Evolutionary conservation across 805 yeast genomes (phyloP).

Genomic region (Wickerhamomyces kurtzmanii): DNA sequence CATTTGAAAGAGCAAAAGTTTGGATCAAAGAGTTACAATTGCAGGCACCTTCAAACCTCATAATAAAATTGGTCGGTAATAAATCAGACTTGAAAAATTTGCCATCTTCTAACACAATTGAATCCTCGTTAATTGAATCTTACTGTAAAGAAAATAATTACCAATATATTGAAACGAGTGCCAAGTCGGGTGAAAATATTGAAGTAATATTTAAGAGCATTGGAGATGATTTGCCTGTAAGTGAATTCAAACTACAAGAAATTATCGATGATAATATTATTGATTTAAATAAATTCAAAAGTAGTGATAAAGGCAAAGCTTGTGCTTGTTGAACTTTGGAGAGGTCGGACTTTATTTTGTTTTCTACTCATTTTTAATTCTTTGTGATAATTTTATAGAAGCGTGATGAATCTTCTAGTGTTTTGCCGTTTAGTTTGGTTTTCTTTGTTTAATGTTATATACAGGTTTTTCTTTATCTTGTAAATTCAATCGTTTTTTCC

Average conservation of each 20-base stretch:
- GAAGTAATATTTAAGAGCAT: constrained; percentile 27
- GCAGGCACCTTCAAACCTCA: constrained; percentile 66
- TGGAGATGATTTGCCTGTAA: constrained; percentile 38
- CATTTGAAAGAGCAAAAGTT: constrained; percentile 69
- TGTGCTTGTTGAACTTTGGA: too few species aligned
- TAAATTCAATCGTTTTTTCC: too few species aligned
- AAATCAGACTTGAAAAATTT: constrained; percentile 49
- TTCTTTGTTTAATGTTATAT: too few species aligned
- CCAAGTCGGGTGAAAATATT: constrained; percentile 63
- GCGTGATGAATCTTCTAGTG: too few species aligned
- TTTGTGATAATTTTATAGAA: too few species aligned
- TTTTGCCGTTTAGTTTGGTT: too few species aligned
- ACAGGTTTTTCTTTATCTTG: too few species aligned
- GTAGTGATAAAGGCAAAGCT: too few species aligned
- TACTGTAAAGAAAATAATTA: constrained; percentile 48
- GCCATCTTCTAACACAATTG: constrained; percentile 7
- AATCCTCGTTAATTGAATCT: constrained; percentile 23
- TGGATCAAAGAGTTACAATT: constrained; percentile 91
- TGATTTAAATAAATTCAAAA: too few species aligned
- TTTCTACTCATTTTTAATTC: too few species aligned
- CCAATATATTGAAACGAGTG: constrained; percentile 50
- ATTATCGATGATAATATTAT: too few species aligned
- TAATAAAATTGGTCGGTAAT: constrained; percentile 84
- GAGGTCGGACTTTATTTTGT: too few species aligned
- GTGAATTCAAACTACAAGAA: constrained; percentile 1